A percentile compares a stretch with the other conserved stretches of the same genome.
These are phyloP conservation scores for Helenozyma baotianmanensis DNA, from an alignment of 805 yeast species.

Conservation along the genomic window DNA sequence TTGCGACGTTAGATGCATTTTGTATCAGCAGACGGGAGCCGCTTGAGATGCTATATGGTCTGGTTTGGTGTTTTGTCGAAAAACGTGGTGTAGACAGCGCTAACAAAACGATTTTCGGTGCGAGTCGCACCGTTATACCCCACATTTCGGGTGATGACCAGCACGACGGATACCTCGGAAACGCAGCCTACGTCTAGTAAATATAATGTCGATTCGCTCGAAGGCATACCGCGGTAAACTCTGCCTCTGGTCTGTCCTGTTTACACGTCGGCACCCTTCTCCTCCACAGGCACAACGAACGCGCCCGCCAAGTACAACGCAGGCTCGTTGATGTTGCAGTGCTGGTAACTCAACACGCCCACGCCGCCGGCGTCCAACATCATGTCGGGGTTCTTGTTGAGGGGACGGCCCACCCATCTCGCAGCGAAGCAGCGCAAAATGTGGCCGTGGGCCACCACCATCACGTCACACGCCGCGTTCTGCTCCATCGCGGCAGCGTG, in stretches of 20 bases:
- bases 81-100: too few species aligned
- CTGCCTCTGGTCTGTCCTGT: too few species aligned
- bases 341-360: slow-evolving; percentile 88
- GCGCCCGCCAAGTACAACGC: slow-evolving; percentile 84
- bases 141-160: too few species aligned
- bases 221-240: too few species aligned
- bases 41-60: too few species aligned
- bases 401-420: slow-evolving; percentile 70
- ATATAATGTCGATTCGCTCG: too few species aligned
- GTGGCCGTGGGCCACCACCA: slow-evolving; percentile 92
- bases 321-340: slow-evolving; percentile 78
- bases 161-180: too few species aligned
- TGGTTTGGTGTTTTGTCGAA: too few species aligned
- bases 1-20: not conserved
- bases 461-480: slow-evolving; percentile 59
- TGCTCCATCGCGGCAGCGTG: slow-evolving; percentile 52
- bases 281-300: slow-evolving; percentile 66
- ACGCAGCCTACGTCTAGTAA: too few species aligned
- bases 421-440: slow-evolving; percentile 85
- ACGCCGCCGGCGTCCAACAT: slow-evolving; percentile 93
- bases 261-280: slow-evolving; percentile 32
- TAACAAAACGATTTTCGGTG: too few species aligned
- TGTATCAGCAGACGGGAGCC: too few species aligned
- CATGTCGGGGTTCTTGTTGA: slow-evolving; percentile 68
- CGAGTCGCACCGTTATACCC: too few species aligned